Conservation (phyloP, 2,329 filamentous ascomycete genomes). For the Diaporthe vaccinii region DNA sequence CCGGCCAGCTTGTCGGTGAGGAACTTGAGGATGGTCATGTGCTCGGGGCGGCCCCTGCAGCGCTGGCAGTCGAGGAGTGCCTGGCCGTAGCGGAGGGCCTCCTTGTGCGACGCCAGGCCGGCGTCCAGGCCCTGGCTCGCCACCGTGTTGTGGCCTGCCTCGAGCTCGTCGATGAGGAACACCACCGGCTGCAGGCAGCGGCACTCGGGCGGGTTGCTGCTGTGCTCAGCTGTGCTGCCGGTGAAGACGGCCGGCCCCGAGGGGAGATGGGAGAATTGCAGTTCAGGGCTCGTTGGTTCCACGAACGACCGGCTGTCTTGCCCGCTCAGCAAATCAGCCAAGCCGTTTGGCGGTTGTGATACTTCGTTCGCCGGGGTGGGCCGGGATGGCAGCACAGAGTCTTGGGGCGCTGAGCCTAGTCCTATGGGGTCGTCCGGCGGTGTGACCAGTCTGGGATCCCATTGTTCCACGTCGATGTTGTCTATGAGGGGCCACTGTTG, state of each 20-base stretch:
- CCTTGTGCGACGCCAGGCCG: conserved; percentile 35
- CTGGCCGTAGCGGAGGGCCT: conserved; percentile 34
- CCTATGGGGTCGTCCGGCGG: neutral
- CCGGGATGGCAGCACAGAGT: neutral
- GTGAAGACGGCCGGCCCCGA: too few relatives aligned
- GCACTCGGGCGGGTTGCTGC: neutral
- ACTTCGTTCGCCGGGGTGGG: neutral
- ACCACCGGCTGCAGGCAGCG: conserved; percentile 35
- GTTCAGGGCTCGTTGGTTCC: neutral
- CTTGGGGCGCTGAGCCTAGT: neutral
- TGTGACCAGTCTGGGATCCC: neutral
- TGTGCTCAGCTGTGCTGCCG: neutral
- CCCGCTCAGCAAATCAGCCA: neutral
- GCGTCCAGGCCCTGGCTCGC: conserved; percentile 29
- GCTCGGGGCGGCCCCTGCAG: conserved; percentile 28
- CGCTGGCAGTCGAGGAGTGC: conserved; percentile 34
- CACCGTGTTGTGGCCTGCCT: neutral
- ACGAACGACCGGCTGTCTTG: neutral
- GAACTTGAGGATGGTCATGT: conserved; percentile 39
- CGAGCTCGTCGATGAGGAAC: conserved; percentile 39
- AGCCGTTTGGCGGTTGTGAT: neutral
- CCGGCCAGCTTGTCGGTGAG: conserved; percentile 33
- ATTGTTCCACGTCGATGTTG: neutral
- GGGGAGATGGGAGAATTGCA: neutral
- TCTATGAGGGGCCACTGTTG: neutral